Evolutionary conservation across 108 stramenopile species (phyloP), one percentile per base, ranked within the genome.

Genomic region (Conticribra guillardii): DNA sequence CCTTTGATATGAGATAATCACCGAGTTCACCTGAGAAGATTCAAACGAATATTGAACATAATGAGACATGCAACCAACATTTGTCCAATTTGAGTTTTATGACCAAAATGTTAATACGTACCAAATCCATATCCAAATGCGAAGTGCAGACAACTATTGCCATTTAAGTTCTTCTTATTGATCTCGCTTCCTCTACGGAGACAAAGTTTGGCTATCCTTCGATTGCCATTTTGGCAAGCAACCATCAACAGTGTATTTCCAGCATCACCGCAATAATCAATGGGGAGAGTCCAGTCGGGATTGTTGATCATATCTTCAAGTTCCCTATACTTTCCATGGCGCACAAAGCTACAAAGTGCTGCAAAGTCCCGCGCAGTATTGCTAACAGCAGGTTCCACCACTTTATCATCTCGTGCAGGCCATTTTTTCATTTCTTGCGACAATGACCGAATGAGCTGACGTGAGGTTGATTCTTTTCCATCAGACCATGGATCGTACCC

Each of bases 401-500:
- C 30, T 16, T 46, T 53, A 49, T 53, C 30, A 31, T 52, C 47
- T 21, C 29, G 23, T 49, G 32, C 37, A 15, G 51, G 65, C 52
- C 65, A 53, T 2, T 53, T 54, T 16, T 74, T 73, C 19, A 73
- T 76, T 19, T 59, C 76, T 7, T 63, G 62, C 24, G 56, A 51
- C 22, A 91, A 71, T 0, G 83, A 62, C 18, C 80, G 58, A 17
- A 89, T 60, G 34, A 91, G 87, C 24, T 83, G 78, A 18, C 82
- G 73, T 51, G 67, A 61, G 23, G 80, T 70, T 29, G 74, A 80
- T 18, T 84, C 83, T 59, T 79, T 82, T 2, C 88, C 88, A 1
- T 76, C 86, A 0, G 67, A 66, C 90, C 90, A 91, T 1, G 90
- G 90, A 48, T 91, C 87, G 64, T 84, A 91, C 33, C 73, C 86